Conservation (phyloP, 2,329 filamentous ascomycete genomes). For the Cyanodermella asteris region DNA sequence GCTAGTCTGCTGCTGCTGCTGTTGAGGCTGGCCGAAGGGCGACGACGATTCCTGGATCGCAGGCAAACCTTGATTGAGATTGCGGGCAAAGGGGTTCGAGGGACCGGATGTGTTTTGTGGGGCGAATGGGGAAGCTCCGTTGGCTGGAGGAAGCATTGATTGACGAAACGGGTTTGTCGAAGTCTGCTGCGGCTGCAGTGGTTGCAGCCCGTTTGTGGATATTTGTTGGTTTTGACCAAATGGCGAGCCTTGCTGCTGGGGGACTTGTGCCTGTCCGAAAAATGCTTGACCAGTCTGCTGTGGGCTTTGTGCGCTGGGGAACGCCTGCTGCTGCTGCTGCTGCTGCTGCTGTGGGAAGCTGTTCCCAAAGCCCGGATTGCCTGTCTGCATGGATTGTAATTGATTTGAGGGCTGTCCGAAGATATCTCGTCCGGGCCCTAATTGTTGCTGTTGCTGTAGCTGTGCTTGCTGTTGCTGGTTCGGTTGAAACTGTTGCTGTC, state of each 20-base stretch:
- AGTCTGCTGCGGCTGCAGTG: slow-evolving; percentile 7
- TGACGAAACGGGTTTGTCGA: slow-evolving; percentile 85
- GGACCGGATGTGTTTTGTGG: slow-evolving; percentile 23
- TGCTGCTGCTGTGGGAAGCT: slow-evolving; percentile 8
- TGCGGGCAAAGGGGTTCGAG: slow-evolving; percentile 63
- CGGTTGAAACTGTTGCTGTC: no score
- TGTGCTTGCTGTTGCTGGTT: slow-evolving; percentile 10
- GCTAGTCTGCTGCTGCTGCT: slow-evolving; percentile 11
- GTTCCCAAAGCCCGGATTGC: no score
- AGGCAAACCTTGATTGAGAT: slow-evolving; percentile 12
- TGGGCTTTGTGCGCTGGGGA: slow-evolving; percentile 14
- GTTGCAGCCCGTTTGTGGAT: slow-evolving; percentile 19
- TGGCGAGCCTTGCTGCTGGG: no score
- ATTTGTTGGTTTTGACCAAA: no score
- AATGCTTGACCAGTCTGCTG: slow-evolving; percentile 17
- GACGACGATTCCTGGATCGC: slow-evolving; percentile 11
- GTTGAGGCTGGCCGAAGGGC: slow-evolving; percentile 11
- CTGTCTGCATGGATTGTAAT: no score
- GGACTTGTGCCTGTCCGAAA: no score
- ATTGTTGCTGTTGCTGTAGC: slow-evolving; percentile 13
- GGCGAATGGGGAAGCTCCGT: slow-evolving; percentile 22
- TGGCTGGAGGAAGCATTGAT: slow-evolving; percentile 47
- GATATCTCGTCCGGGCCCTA: slow-evolving; percentile 11
- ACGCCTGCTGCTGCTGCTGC: slow-evolving; percentile 9
- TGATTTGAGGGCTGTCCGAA: slow-evolving; percentile 1